These are phyloP conservation scores for Globisporangium lucens DNA, from an alignment of 352 stramenopile genomes.

Conservation along the genomic window DNA sequence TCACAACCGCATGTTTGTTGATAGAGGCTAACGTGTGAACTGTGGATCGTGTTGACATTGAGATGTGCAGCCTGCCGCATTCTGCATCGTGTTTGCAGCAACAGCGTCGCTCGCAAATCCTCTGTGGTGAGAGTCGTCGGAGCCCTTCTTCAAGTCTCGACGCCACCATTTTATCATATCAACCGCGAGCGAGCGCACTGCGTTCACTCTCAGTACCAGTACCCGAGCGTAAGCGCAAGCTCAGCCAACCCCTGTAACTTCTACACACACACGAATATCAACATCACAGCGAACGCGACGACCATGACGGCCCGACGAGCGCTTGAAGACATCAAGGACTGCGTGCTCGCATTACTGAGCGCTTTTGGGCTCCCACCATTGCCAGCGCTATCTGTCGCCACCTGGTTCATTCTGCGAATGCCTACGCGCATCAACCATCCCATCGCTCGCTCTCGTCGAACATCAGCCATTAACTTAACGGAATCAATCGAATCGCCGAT, in stretches of 20 bases:
- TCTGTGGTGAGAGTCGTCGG: constrained; percentile 36
- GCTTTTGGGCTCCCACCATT: not conserved
- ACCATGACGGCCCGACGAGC: no score
- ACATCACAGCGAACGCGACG: not conserved
- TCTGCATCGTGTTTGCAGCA: constrained; percentile 66
- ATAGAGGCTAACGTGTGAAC: not conserved
- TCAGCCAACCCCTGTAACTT: not conserved
- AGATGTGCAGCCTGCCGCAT: constrained; percentile 46
- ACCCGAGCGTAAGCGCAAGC: not conserved
- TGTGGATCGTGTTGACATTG: constrained; percentile 14
- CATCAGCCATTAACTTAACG: constrained; percentile 21
- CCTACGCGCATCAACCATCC: not conserved
- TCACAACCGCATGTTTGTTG: not conserved
- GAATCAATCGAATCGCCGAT: constrained; percentile 11
- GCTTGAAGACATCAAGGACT: not conserved
- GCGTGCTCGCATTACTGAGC: not conserved
- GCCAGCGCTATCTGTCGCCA: not conserved
- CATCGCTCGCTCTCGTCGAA: not conserved
- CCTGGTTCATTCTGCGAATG: not conserved
- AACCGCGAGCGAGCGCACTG: not conserved
- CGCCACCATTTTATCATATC: not conserved
- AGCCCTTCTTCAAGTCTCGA: not conserved
- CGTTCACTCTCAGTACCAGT: not conserved
- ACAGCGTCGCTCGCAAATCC: constrained; percentile 55
- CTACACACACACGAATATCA: not conserved